Evolutionary conservation across 2,329 filamentous ascomycete species (phyloP).

Genomic region (Cephalotrichum gorgonifer): DNA sequence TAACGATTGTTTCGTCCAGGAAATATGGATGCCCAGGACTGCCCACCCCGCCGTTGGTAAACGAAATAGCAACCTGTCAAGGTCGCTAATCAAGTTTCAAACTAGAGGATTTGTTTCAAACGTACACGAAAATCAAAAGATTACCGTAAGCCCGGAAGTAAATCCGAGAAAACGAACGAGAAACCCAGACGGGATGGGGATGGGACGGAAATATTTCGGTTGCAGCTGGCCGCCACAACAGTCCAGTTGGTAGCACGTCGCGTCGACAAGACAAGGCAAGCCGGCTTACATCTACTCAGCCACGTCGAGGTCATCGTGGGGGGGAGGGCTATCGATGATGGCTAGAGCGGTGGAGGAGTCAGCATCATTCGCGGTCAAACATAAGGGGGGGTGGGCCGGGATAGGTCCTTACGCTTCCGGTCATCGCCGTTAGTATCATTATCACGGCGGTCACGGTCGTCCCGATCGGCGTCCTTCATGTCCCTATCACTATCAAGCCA

Average conservation of each 20-base stretch:
- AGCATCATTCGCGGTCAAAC: constrained; percentile 9
- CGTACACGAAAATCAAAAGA: not conserved
- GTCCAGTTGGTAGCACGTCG: not conserved
- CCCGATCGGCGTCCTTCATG: constrained; percentile 50
- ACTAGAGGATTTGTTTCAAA: not conserved
- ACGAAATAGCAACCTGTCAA: not conserved
- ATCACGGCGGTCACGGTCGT: constrained; percentile 65
- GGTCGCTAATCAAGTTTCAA: not conserved
- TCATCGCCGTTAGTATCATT: constrained; percentile 78
- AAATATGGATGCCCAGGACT: not conserved
- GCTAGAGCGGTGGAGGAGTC: constrained; percentile 21
- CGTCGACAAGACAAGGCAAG: not conserved
- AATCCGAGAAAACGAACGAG: not conserved
- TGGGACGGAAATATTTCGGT: not conserved
- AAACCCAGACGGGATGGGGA: too few species aligned
- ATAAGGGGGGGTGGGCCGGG: constrained; percentile 17
- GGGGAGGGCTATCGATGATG: constrained; percentile 69
- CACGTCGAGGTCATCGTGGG: constrained; percentile 92
- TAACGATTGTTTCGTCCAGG: too few species aligned
- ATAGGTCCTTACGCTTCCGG: constrained; percentile 50
- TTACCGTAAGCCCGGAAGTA: not conserved
- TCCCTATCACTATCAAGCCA: constrained; percentile 36
- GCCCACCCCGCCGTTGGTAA: not conserved
- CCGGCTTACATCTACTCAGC: constrained; percentile 50
- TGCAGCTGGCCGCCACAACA: not conserved